Evolutionary conservation across 2,329 filamentous ascomycete genomes (phyloP).

Genomic region (Penicillium sp.): DNA sequence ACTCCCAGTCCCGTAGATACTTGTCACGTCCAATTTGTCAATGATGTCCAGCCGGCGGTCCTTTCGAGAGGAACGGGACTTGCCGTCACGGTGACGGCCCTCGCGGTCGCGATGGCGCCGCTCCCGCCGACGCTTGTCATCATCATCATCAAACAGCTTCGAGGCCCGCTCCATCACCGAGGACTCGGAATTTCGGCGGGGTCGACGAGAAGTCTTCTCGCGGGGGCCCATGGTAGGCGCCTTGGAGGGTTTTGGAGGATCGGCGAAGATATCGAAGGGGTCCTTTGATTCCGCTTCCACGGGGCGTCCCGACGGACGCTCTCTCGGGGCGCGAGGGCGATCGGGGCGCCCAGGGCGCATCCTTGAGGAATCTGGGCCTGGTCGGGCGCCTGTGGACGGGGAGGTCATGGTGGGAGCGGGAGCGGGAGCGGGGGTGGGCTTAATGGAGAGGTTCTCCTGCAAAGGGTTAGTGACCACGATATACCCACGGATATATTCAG

Average conservation of each 20-base stretch:
- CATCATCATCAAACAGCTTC: slow-evolving; percentile 47
- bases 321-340: slow-evolving; percentile 26
- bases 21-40: slow-evolving; percentile 92
- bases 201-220: slow-evolving; percentile 38
- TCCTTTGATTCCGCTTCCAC: slow-evolving; percentile 23
- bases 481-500: not conserved
- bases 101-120: slow-evolving; percentile 50
- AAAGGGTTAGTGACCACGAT: slow-evolving; percentile 3
- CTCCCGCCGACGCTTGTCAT: slow-evolving; percentile 49
- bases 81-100: slow-evolving; percentile 38
- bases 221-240: slow-evolving; percentile 11
- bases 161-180: slow-evolving; percentile 53
- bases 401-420: slow-evolving; percentile 9
- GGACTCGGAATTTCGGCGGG: slow-evolving; percentile 60
- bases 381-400: slow-evolving; percentile 37
- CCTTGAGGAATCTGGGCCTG: slow-evolving; percentile 31
- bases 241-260: slow-evolving; percentile 35
- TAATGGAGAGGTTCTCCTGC: slow-evolving; percentile 40
- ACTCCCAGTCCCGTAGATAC: slow-evolving; percentile 90
- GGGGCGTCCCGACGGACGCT: slow-evolving; percentile 22
- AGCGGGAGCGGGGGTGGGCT: slow-evolving; percentile 12
- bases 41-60: slow-evolving; percentile 70
- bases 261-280: slow-evolving; percentile 48
- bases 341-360: slow-evolving; percentile 23
- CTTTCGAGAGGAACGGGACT: slow-evolving; percentile 38